Evolutionary conservation across 2,329 filamentous ascomycete genomes (phyloP).

Genomic region (Lecanoromycetidae sp.): DNA sequence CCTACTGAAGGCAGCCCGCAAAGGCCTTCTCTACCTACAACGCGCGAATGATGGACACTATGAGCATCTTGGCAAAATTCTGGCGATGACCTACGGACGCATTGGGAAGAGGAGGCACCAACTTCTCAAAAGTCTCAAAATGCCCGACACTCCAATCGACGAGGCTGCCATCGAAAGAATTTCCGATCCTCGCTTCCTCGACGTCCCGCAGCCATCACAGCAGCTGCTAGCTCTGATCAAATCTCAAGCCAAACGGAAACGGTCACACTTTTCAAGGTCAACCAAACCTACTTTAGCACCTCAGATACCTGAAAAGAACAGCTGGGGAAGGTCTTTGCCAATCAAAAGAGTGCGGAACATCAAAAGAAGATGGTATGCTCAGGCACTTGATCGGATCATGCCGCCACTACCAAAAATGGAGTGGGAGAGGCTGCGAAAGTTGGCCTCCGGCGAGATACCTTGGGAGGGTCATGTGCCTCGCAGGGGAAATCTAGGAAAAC

Average conservation of each 20-base stretch:
- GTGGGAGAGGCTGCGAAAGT: constrained; percentile 31
- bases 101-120: constrained; percentile 40
- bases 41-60: constrained; percentile 46
- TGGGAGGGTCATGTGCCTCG: constrained; percentile 15
- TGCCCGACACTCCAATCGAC: constrained; percentile 2
- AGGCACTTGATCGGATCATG: constrained; percentile 30
- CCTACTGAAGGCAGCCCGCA: constrained; percentile 26
- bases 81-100: constrained; percentile 46
- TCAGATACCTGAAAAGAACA: constrained; percentile 32
- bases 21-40: constrained; percentile 33
- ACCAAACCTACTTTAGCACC: constrained; percentile 16
- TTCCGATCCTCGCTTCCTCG: background rate
- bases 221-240: constrained; percentile 11
- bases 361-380: constrained; percentile 33
- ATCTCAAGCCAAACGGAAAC: constrained; percentile 11
- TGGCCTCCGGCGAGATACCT: constrained; percentile 26
- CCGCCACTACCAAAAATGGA: constrained; percentile 35
- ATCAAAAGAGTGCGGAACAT: constrained; percentile 32
- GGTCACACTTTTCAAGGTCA: background rate
- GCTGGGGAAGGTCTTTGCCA: constrained; percentile 37
- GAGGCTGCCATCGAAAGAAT: background rate
- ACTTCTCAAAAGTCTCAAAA: constrained; percentile 31
- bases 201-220: constrained; percentile 8
- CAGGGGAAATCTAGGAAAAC: constrained; percentile 1
- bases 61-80: constrained; percentile 38